Evolutionary conservation across 495 filamentous ascomycete genomes (phyloP), one percentile per base, ranked within the genome.

Genomic region (Aspergillus sclerotiicarbonarius): DNA sequence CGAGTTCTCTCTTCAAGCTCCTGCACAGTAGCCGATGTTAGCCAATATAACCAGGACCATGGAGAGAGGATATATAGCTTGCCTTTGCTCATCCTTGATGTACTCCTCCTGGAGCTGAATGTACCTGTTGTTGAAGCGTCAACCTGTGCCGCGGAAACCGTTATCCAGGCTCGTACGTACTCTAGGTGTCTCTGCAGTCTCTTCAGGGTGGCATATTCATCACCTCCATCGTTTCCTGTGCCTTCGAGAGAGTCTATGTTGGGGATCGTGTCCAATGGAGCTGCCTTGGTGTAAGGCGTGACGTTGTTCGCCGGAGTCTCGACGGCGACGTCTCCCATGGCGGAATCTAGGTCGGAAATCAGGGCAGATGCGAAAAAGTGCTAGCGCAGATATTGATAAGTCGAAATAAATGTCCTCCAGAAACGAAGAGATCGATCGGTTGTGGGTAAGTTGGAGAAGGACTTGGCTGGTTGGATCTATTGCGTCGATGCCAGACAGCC

Each of bases 11-110:
- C 80, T 98, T 98, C 70, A 98, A 78, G 76, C 91, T 96, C 79
- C 92, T 95, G 63, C 60, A 58, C 8, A 20, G 9, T 19, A 20
- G 12, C 0, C n/a, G 41, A 3, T 1, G 44, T 12, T 16, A 44
- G 18, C 18, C 16, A 33, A 39, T 19, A 45, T 16, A 25, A 19
- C 5, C 7, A 18, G 31, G 2, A 25, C 25, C 25, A 18, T 32
- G 8, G 13, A 50, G 12, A 16, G 46, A 30, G 2, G 25, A 32
- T 18, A 9, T 6, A 6, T 52, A 29, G 20, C 72, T 44, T 83
- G 90, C 90, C 92, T 86, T 75, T 98, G 94, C 81, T 98, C 94
- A 83, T 98, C 95, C 79, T 98, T 98, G 84, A 98, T 98, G 78
- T 98, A 98, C 72, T 98, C 95, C 77, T 98, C 94, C 76, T 98